Evolutionary conservation across 305 asterid genomes (phyloP), one percentile per base, ranked within the genome.

Genomic region (Petunia hybrid): DNA sequence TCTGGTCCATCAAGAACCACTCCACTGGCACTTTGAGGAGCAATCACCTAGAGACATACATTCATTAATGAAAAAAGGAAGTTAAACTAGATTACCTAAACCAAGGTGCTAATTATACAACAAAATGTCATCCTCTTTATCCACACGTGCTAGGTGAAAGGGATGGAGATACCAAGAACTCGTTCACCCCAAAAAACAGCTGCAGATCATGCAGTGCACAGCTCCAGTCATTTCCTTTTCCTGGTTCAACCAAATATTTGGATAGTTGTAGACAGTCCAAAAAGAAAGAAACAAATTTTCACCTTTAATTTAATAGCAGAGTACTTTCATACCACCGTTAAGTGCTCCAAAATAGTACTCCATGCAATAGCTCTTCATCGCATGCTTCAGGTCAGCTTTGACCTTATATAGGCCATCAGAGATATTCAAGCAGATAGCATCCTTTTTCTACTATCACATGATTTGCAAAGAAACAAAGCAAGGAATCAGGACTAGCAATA

Each of bases 1-100:
- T 94, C 99, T 53, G 99, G 98, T 81, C 97, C 94, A 83, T 94
- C 97, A 85, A 95, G 97, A 89, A 95, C 94, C 86, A 94, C 98
- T 2, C 99, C 97, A 43, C 98, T 95, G 78, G 94, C 97, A 88
- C 98, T 95, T 85, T 92, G 98, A 3, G 98, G 99, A 70, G 98
- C 93, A 90, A 95, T 91, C 91, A 95, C 97, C 99, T 95, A 88
- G 79, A 61, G 74, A 79, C 78, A 81, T 68, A 68, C 65, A 80
- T 64, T 16, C 67, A 64, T 39, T 85, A 61, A 57, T 84, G 83
- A 80, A 63, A 73, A 36, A 73, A 22, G 46, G 61, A 73, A 53
- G 77, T 8, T 65, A 39, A 79, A 38, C 77, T 51, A 8, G 65
- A 42, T 64, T 43, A 4, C 69, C 65, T 65, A 65, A 9, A 46